A percentile compares a stretch with the other conserved stretches of the same genome.
Conservation (phyloP, 2,329 filamentous ascomycete genomes). For the Penicillium sumatraense region DNA sequence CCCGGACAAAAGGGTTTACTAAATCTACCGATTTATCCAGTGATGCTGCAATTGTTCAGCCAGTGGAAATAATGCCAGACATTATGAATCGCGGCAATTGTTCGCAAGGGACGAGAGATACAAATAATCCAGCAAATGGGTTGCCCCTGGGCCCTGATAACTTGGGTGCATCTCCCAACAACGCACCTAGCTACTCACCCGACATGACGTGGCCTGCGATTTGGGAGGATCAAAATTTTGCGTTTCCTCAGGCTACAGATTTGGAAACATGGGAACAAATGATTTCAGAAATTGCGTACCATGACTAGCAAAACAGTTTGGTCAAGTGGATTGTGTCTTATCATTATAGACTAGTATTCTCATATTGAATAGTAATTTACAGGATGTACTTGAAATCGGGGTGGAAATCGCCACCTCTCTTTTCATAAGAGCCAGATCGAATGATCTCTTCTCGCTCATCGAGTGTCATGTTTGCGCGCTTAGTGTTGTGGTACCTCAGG, state of each 20-base stretch:
- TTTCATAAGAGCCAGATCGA: constrained; percentile 15
- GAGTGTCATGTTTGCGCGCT: constrained; percentile 9
- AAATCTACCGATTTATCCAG: background rate
- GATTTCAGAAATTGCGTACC: constrained; percentile 19
- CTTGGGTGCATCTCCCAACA: background rate
- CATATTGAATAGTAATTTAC: background rate
- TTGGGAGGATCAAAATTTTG: constrained; percentile 16
- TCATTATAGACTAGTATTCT: background rate
- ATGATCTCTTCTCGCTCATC: constrained; percentile 13
- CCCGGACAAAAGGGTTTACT: constrained; percentile 11
- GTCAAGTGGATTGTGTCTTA: background rate
- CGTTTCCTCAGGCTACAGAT: constrained; percentile 16
- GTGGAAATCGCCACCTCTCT: constrained; percentile 16
- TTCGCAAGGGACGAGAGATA: background rate
- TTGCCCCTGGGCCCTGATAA: background rate
- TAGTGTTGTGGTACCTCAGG: constrained; percentile 14
- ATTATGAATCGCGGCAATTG: background rate
- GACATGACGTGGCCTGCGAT: constrained; percentile 17
- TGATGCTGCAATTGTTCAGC: background rate
- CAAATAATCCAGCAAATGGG: background rate
- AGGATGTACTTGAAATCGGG: constrained; percentile 19
- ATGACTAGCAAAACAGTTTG: background rate
- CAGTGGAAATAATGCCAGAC: constrained; percentile 5
- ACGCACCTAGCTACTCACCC: constrained; percentile 6
- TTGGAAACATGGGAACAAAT: constrained; percentile 19